Evolutionary conservation across 805 yeast genomes (phyloP).

Genomic region (Barnettozyma californica): DNA sequence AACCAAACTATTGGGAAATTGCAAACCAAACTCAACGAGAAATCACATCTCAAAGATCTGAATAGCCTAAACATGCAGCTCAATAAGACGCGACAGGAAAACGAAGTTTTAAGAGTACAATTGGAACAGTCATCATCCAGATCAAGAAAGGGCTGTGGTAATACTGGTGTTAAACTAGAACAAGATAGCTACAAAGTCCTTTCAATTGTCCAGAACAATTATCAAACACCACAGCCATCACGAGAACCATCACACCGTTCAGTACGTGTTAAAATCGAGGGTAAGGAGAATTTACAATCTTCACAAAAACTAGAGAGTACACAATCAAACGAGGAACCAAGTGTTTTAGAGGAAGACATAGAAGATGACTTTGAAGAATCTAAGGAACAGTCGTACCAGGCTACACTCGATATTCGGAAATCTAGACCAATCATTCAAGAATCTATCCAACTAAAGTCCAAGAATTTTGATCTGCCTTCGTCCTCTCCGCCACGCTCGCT

Average conservation of each 20-base stretch:
- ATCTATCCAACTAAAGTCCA: conserved; percentile 16
- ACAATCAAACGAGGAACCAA: conserved; percentile 8
- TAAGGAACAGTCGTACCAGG: conserved; percentile 1
- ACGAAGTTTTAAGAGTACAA: background rate
- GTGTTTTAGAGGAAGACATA: conserved; percentile 2
- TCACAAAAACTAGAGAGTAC: conserved; percentile 2
- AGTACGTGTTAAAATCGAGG: conserved; percentile 1
- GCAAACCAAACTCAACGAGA: background rate
- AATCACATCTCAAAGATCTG: conserved; percentile 1
- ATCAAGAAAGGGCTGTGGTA: background rate
- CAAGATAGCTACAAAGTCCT: conserved; percentile 1
- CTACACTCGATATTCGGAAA: conserved; percentile 8
- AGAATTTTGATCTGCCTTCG: conserved; percentile 10
- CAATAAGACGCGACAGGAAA: conserved; percentile 2
- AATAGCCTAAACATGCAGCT: conserved; percentile 8
- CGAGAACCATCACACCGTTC: background rate
- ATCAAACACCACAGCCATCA: background rate
- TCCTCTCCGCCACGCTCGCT: conserved; percentile 8
- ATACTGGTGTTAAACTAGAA: background rate
- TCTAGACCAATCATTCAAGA: conserved; percentile 7
- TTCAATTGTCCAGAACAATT: conserved; percentile 2
- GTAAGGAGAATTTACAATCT: conserved; percentile 4
- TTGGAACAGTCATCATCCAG: background rate
- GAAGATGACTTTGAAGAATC: background rate
- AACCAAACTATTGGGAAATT: background rate